Percentiles rank a stretch among this genome's conserved stretches.
Evolutionary conservation across 169 alveolate genomes (phyloP).

Genomic region (Theileria sp.): DNA sequence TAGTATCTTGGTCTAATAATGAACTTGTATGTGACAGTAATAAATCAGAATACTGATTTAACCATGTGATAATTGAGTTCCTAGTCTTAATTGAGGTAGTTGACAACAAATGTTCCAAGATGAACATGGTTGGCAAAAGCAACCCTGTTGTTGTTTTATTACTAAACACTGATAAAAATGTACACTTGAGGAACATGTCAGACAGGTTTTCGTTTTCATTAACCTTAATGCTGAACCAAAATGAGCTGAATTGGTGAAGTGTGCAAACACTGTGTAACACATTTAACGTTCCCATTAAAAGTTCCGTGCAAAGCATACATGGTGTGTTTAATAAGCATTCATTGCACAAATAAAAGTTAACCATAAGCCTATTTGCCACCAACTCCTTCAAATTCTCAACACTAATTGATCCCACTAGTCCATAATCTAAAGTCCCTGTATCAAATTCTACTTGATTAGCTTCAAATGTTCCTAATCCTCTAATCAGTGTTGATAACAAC

Average conservation of each 20-base stretch:
- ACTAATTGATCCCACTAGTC: constrained; percentile 40
- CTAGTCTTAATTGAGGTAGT: constrained; percentile 50
- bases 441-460: constrained; percentile 51
- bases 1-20: neutral
- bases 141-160: constrained; percentile 20
- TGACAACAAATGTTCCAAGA: constrained; percentile 36
- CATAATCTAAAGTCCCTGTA: constrained; percentile 43
- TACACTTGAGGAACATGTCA: constrained; percentile 47
- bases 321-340: constrained; percentile 40
- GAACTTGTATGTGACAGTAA: constrained; percentile 9
- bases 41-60: constrained; percentile 48
- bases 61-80: constrained; percentile 47
- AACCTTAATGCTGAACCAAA: constrained; percentile 56
- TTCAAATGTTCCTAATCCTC: constrained; percentile 50
- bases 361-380: constrained; percentile 24
- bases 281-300: constrained; percentile 34
- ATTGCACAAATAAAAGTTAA: constrained; percentile 25
- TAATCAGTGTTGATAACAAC: constrained; percentile 24
- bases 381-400: constrained; percentile 10
- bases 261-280: constrained; percentile 40
- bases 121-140: constrained; percentile 37
- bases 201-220: constrained; percentile 28
- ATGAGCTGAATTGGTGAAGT: constrained; percentile 53
- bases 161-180: neutral
- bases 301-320: constrained; percentile 35